Conservation (phyloP, 257 asterid species). For the Solanum stenotomum region DNA sequence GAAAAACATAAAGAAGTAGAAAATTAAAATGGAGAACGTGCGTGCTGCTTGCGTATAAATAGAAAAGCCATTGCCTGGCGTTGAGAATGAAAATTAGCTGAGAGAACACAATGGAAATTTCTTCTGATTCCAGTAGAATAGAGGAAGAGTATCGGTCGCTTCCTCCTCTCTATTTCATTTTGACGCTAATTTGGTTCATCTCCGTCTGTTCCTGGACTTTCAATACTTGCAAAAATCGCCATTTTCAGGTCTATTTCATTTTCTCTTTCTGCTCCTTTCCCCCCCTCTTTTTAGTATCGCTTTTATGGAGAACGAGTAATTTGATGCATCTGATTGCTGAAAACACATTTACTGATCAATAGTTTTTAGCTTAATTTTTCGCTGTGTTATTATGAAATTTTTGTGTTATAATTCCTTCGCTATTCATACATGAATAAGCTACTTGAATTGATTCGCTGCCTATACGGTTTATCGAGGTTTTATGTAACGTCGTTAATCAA, state of each 20-base stretch:
- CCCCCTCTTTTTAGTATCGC: neutral
- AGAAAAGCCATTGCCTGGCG: neutral
- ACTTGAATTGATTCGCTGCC: neutral
- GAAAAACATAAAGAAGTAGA: neutral
- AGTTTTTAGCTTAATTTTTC: neutral
- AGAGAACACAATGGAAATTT: neutral
- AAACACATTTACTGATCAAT: neutral
- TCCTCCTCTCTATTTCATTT: conserved; percentile 45
- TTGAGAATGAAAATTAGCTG: neutral
- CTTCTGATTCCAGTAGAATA: conserved; percentile 5
- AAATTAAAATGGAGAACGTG: neutral
- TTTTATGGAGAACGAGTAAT: neutral
- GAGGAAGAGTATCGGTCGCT: conserved; percentile 48
- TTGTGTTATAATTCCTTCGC: neutral
- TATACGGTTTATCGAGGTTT: neutral
- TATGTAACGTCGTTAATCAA: neutral
- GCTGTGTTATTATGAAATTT: neutral
- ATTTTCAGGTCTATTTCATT: conserved; percentile 48
- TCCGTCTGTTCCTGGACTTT: conserved; percentile 66
- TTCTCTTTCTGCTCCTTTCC: neutral
- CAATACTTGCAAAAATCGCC: conserved; percentile 62
- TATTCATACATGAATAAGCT: neutral
- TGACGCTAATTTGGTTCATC: conserved; percentile 48
- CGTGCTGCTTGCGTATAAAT: neutral
- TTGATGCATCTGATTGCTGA: neutral